phyloP scores from a whole-genome alignment of 2,329 filamentous ascomycete genomes.

The Epichloe hybrida region DNA sequence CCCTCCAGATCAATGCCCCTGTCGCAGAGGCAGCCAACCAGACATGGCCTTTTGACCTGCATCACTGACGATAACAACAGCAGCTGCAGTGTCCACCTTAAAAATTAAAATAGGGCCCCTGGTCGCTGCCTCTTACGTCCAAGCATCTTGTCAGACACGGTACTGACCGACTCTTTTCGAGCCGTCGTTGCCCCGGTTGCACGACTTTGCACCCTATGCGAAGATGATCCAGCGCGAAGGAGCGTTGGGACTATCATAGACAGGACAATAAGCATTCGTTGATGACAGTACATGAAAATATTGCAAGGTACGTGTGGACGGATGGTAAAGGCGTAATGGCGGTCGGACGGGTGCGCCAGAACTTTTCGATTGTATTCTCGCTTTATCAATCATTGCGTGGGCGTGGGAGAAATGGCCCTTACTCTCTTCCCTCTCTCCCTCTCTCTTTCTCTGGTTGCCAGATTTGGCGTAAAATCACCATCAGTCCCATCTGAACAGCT shows the following conservation, averaged over 20 bases:
- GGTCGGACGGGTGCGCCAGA: background rate
- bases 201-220: background rate
- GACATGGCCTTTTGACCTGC: background rate
- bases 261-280: background rate
- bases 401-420: no score
- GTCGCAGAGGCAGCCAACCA: slow-evolving; percentile 1
- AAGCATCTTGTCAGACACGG: background rate
- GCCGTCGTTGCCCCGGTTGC: background rate
- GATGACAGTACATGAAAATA: background rate
- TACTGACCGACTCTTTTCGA: slow-evolving; percentile 7
- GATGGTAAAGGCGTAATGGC: background rate
- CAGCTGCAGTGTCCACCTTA: background rate
- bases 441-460: background rate
- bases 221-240: background rate
- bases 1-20: background rate
- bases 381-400: no score
- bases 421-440: no score
- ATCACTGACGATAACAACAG: background rate
- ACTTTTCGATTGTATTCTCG: no score
- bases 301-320: background rate
- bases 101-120: background rate
- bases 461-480: background rate
- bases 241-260: background rate
- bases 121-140: background rate
- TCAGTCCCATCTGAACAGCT: background rate